Conservation (phyloP, 257 asterid species). For the Nemophila menziesii region DNA sequence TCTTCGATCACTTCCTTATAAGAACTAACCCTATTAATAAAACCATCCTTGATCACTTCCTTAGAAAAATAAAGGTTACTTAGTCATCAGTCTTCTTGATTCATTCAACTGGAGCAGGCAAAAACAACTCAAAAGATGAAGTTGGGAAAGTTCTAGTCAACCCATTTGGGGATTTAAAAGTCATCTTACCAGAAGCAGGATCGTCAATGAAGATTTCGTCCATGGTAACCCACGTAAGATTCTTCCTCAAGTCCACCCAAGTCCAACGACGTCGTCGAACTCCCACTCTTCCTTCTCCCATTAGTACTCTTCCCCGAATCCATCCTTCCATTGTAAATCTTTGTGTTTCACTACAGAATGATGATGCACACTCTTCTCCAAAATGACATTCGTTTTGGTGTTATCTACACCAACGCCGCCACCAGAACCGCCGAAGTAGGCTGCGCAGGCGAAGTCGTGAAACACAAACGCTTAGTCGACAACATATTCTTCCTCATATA, state of each 20-base stretch:
- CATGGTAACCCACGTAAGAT: too few species aligned
- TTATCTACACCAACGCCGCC: conserved; percentile 72
- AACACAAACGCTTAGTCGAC: conserved; percentile 87
- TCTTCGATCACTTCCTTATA: too few species aligned
- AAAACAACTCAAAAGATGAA: too few species aligned
- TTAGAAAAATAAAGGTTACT: too few species aligned
- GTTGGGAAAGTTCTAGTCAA: too few species aligned
- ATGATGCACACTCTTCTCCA: conserved; percentile 99
- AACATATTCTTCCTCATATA: conserved; percentile 82
- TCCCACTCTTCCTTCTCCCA: conserved; percentile 87
- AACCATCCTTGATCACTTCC: too few species aligned
- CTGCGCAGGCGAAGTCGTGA: conserved; percentile 88
- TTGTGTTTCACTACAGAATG: conserved; percentile 89
- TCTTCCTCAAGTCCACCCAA: conserved; percentile 45
- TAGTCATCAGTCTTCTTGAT: too few species aligned
- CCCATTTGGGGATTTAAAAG: too few species aligned
- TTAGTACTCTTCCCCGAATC: conserved; percentile 96
- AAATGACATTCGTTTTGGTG: conserved; percentile 94
- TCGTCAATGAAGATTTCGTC: too few species aligned
- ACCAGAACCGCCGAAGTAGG: conserved; percentile 85
- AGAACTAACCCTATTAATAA: too few species aligned
- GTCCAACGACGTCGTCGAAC: conserved; percentile 70
- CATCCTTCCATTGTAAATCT: conserved; percentile 74
- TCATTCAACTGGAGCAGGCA: too few species aligned
- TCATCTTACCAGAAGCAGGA: too few species aligned